These are phyloP conservation scores for Rhizomucor pusillus DNA, from an alignment of 371 early-diverging fungal genomes.

Conservation along the genomic window DNA sequence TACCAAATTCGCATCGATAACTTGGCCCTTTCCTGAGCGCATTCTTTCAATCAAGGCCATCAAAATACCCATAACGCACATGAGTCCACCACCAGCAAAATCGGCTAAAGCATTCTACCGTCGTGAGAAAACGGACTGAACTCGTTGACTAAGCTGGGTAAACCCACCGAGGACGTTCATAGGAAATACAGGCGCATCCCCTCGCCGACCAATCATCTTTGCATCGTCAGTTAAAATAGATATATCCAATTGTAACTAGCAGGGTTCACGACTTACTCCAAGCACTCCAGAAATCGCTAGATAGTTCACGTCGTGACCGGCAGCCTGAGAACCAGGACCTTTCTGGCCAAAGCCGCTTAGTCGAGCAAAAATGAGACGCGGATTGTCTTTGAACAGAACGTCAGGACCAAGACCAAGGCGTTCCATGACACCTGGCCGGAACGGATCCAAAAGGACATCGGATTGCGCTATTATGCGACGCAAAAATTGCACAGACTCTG, in stretches of 20 bases:
- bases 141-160: neutral
- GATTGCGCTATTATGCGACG: slow-evolving; percentile 45
- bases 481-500: slow-evolving; percentile 46
- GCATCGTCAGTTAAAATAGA: neutral
- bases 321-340: slow-evolving; percentile 55
- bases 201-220: slow-evolving; percentile 58
- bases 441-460: slow-evolving; percentile 78
- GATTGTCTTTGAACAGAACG: slow-evolving; percentile 51
- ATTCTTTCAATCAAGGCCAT: slow-evolving; percentile 64
- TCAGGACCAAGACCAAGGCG: slow-evolving; percentile 70
- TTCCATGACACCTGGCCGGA: slow-evolving; percentile 77
- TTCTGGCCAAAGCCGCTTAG: slow-evolving; percentile 73
- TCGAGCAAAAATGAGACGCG: slow-evolving; percentile 62
- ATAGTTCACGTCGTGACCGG: slow-evolving; percentile 82
- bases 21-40: slow-evolving; percentile 67
- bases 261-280: slow-evolving; percentile 30
- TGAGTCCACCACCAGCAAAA: slow-evolving; percentile 75
- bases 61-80: slow-evolving; percentile 70
- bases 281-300: slow-evolving; percentile 68
- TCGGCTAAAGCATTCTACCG: slow-evolving; percentile 41
- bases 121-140: slow-evolving; percentile 10
- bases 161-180: slow-evolving; percentile 57
- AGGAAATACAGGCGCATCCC: slow-evolving; percentile 63
- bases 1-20: slow-evolving; percentile 72
- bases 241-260: neutral